A percentile compares a stretch with the other conserved stretches of the same genome.
These are phyloP conservation scores for Saturnispora serradocipensis DNA, from an alignment of 805 yeast genomes.

Conservation along the genomic window DNA sequence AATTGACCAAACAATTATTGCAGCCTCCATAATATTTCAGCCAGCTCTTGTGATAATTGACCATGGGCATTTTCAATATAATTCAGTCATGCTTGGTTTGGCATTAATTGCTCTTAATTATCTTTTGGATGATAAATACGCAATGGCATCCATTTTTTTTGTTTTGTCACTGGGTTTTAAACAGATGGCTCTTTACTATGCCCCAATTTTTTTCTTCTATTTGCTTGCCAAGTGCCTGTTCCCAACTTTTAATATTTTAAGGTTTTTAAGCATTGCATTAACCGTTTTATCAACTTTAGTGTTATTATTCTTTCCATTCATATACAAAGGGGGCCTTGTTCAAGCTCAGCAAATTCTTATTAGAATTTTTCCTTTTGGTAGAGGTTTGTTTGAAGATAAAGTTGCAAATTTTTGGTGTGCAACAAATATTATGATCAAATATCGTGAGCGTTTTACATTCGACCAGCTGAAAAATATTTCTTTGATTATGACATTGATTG, in stretches of 20 bases:
- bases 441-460: slow-evolving; percentile 44
- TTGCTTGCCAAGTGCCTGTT: slow-evolving; percentile 47
- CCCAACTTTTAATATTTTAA: slow-evolving; percentile 39
- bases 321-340: slow-evolving; percentile 34
- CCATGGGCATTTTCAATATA: slow-evolving; percentile 96
- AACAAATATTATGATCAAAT: slow-evolving; percentile 69
- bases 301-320: slow-evolving; percentile 51
- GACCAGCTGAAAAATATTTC: slow-evolving; percentile 53
- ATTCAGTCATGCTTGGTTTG: slow-evolving; percentile 88
- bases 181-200: slow-evolving; percentile 91
- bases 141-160: slow-evolving; percentile 68
- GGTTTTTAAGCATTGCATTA: slow-evolving; percentile 53
- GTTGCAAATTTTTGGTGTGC: slow-evolving; percentile 98
- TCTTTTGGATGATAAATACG: slow-evolving; percentile 52
- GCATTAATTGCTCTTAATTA: slow-evolving; percentile 59
- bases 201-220: slow-evolving; percentile 81
- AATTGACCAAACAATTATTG: slow-evolving; percentile 66
- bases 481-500: slow-evolving; percentile 40
- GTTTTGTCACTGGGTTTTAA: slow-evolving; percentile 75
- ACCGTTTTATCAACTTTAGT: slow-evolving; percentile 50
- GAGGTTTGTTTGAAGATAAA: slow-evolving; percentile 95
- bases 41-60: slow-evolving; percentile 80
- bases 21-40: slow-evolving; percentile 73
- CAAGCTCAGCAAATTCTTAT: slow-evolving; percentile 48
- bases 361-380: slow-evolving; percentile 82